Evolutionary conservation across 768 basidiomycete genomes (phyloP), one percentile per base, ranked within the genome.

Genomic region (Suillus lakei): DNA sequence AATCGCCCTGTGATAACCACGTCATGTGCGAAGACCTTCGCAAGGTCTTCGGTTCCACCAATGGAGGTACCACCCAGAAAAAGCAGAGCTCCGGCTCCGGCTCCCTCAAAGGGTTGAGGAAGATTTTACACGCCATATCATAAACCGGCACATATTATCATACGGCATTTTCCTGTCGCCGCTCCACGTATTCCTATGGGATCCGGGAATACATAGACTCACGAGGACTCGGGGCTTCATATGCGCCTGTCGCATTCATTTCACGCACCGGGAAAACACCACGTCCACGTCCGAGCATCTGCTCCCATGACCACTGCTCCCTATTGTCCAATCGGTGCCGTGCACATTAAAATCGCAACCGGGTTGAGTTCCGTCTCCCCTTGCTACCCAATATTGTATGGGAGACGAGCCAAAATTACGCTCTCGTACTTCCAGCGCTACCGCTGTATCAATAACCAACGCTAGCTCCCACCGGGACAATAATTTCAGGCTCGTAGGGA

Each of bases 1-100:
- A 79, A 48, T 77, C 76, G 4, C 79, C 81, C 30, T 79, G 82
- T 46, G 79, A 82, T 53, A 72, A 76, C 5, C 77, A 81, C 66
- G 67, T 73, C 53, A 77, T 77, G 67, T 82, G 79, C 67, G 75
- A 78, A 55, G 79, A 81, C 67, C 72, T 83, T 62, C 76, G 79
- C 26, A 76, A 74, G 39, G 67, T 72, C 64, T 68, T 70, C 36
- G 64, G 60, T 21, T 61, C 58, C 28, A 55, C 26, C 62, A 67
- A 65, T 30, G 59, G 68, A 26, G 58, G 66, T 28, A 39, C 23
- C 23, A 60, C 63, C 18, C 60, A 61, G 43, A 69, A 67, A 54
- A 62, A 67, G 64, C 44, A 56, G n/a, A 61, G 61, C 46, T 28
- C 56, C 3, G 30, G 61, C 48, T 41, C 58, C 18, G 41, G 61